A percentile compares a stretch with the other conserved stretches of the same genome.
Conservation (phyloP, 805 yeast species). For the Suhomyces kilbournensis region DNA sequence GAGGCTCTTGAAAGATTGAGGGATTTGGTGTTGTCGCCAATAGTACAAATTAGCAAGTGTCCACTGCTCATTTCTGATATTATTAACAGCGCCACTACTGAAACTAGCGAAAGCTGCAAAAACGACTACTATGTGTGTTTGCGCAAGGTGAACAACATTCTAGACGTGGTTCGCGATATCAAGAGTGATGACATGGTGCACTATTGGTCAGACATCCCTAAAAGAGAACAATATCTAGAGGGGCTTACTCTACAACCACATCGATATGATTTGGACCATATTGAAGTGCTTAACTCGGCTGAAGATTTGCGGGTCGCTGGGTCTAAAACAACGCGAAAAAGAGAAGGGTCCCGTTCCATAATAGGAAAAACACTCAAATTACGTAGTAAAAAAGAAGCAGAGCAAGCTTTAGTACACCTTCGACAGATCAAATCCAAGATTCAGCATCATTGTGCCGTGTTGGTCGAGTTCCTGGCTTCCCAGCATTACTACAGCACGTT, state of each 20-base stretch:
- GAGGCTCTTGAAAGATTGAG: background rate
- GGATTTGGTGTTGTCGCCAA: background rate
- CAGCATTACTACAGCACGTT: conserved; percentile 1
- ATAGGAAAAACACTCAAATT: background rate
- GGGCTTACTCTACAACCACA: background rate
- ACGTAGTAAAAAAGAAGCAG: background rate
- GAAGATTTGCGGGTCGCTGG: conserved; percentile 2
- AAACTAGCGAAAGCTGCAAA: background rate
- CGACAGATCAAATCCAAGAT: background rate
- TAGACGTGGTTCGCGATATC: background rate
- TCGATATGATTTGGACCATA: background rate
- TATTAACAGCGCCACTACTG: background rate
- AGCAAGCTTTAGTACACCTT: background rate
- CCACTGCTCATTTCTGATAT: background rate
- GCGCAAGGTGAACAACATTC: background rate
- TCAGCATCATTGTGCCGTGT: background rate
- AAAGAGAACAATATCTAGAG: background rate
- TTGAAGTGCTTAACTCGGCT: background rate
- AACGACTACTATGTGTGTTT: background rate
- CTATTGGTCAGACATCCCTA: background rate
- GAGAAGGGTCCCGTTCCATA: background rate
- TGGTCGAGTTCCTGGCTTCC: background rate
- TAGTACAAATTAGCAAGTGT: background rate
- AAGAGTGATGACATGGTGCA: background rate
- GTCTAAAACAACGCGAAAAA: background rate